Evolutionary conservation across 2,329 filamentous ascomycete species (phyloP), one percentile per base, ranked within the genome.

Genomic region (Coniochaeta ligniaria): DNA sequence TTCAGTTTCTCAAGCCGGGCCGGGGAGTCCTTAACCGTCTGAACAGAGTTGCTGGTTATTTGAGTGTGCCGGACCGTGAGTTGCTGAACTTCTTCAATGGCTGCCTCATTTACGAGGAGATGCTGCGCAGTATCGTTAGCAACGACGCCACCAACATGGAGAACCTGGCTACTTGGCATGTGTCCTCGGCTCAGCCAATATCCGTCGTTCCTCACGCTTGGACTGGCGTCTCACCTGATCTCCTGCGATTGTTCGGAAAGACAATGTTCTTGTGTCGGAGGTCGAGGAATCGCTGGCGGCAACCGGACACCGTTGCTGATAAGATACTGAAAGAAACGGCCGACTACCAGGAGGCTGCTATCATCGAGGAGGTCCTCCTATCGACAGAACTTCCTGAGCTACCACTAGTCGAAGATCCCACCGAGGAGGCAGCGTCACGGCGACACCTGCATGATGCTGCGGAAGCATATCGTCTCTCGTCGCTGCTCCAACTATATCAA

Each of bases 71-170:
- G 41, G 58, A 64, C 5, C 62, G 60, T 20, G 60, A 64, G 54
- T 56, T 68, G 31, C 61, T 69, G 26, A 61, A 66, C 2, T 70
- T 70, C 62, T 70, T 70, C 59, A 68, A 67, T 5, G 68, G 68
- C 11, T 70, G 68, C 35, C 66, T 70, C 1, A 62, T 68, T 26
- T 70, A 70, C 57, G 68, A 70, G 47, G 66, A 69, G 57, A 69
- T 69, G 66, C 65, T 70, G 11, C 64, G 67, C 20, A 68, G 68
- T 36, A 66, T 70, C 9, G 68, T 69, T 11, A 69, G 66, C 57
- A 66, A 70, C 17, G 66, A 69, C 14, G 67, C 67, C 4, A 58
- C 61, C 45, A 67, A 70, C 61, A 63, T 66, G n/a, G 50, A 63
- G 22, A 63, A 67, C 36, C 67, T 70, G 65, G 63, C 68, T 31